A percentile compares a stretch with the other conserved stretches of the same genome.
phyloP scores from a whole-genome alignment of 306 rosid species.

The Castanea mollissima region DNA sequence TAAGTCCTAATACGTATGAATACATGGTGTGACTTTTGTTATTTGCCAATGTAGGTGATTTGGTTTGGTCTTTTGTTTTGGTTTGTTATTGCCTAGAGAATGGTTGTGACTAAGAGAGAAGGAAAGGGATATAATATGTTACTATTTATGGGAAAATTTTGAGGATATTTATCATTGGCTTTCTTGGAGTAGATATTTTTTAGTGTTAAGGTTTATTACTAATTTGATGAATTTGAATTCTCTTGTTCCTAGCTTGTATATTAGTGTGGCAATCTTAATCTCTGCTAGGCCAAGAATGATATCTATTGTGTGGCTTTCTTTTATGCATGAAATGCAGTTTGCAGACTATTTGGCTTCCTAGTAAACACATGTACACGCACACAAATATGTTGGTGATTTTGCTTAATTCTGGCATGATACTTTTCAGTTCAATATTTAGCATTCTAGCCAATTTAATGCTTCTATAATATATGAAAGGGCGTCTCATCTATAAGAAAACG shows the following conservation, averaged over 20 bases:
- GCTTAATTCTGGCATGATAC: too few species aligned
- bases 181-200: background rate
- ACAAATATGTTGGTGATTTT: too few species aligned
- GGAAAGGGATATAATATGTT: background rate
- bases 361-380: background rate
- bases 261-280: background rate
- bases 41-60: background rate
- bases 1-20: background rate
- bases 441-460: background rate
- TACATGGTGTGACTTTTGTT: background rate
- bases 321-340: background rate
- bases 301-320: background rate
- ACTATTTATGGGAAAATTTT: background rate
- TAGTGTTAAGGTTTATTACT: background rate
- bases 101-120: background rate
- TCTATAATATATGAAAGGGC: background rate
- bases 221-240: background rate
- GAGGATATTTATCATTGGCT: background rate
- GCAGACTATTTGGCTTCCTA: background rate
- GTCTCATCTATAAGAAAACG: background rate
- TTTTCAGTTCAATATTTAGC: background rate
- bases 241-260: background rate
- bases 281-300: too few species aligned
- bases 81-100: background rate
- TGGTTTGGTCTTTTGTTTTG: background rate